Base-by-base conservation (phyloP, 768 basidiomycete genomes). In the Lactifluus subvellereus region DNA sequence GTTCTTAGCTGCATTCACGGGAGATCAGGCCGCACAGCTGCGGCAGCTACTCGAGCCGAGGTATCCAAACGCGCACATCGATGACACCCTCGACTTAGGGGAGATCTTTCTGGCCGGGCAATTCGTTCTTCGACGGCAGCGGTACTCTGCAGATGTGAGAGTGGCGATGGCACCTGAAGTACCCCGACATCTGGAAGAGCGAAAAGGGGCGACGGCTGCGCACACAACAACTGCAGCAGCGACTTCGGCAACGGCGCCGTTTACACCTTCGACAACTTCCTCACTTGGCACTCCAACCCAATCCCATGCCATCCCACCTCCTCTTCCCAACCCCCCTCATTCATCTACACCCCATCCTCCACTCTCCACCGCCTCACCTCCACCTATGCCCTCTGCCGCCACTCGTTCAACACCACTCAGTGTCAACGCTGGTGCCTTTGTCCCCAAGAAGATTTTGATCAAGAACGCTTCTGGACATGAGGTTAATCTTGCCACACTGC, bases 401-500 rank as follows among this genome's bases (percentile, higher is more conserved):
- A 66, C 78, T 40, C 69, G 67, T 27, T 48, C 60, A 7, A 62
- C 58, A 4, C 56, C 81, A 14, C 78, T 91, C 54, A 89, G 85
- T 69, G 81, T 82, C 4, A 79, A 78, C 69, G 88, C 89, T 4
- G 79, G 74, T 60, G 70, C 86, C 3, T 92, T 91, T 70, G 84
- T 90, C 18, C 89, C 90, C 7, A 68, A 74, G 11, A 75, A 78
- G 14, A 61, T 73, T 11, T 72, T 77, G 43, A 67, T 67, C 45
- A 61, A 59, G 54, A 22, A 62, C 18, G 33, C 57, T 27, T 58
- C 86, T 49, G 90, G 90, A 35, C 79, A 74, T 27, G 87, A 88
- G 73, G 76, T 91, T 54, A 79, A 82, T 43, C 60, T 91, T 48
- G 82, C 81, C 59, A 71, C 77, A 42, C 75, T 88, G 59, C 80